Conservation (phyloP, 768 basidiomycete species). For the Kwoniella sp. region DNA sequence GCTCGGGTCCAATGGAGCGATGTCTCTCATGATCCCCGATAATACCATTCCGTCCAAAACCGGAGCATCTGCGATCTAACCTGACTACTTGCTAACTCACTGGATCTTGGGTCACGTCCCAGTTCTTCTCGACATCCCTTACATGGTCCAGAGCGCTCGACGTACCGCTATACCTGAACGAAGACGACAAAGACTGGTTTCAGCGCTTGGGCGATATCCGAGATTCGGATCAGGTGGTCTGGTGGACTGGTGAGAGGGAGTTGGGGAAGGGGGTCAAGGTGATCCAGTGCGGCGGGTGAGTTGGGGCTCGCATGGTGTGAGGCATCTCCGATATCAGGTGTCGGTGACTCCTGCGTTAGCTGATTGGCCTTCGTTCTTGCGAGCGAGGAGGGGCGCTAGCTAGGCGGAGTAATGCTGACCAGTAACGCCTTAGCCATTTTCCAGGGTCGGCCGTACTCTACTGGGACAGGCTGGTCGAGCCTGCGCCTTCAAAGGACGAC, state of each 20-base stretch:
- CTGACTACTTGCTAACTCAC: too few species aligned
- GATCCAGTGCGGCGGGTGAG: constrained; percentile 55
- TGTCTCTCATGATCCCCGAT: too few species aligned
- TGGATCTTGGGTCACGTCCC: background rate
- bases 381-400: too few species aligned
- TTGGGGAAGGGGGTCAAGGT: constrained; percentile 39
- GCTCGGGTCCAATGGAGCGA: too few species aligned
- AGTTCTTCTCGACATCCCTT: constrained; percentile 54
- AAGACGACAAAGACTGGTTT: constrained; percentile 50
- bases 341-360: too few species aligned
- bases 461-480: constrained; percentile 51
- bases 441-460: constrained; percentile 48
- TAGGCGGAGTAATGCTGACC: background rate
- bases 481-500: constrained; percentile 29
- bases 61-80: too few species aligned
- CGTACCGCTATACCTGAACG: constrained; percentile 47
- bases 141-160: constrained; percentile 50
- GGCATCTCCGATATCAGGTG: background rate
- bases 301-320: constrained; percentile 3
- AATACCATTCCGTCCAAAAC: constrained; percentile 5
- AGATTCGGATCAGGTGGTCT: constrained; percentile 34
- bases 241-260: constrained; percentile 37
- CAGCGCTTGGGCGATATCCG: constrained; percentile 41
- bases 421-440: constrained; percentile 42
- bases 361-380: background rate